Evolutionary conservation across 2,329 filamentous ascomycete species (phyloP).

Genomic region (Aspergillus calidoustus): DNA sequence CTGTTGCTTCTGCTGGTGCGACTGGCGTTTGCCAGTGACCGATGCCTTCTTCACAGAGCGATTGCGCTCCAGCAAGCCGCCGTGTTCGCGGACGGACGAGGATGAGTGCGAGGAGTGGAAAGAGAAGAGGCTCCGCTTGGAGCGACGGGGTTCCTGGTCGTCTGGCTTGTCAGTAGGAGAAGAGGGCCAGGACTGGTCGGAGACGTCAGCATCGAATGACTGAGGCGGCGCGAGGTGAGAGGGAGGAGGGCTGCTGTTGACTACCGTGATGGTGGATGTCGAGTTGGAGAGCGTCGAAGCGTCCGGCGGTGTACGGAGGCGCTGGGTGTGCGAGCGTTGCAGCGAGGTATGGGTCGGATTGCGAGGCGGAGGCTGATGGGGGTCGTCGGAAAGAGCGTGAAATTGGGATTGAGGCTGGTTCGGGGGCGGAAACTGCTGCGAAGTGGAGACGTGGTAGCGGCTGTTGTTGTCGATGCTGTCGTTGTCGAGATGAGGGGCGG

Average conservation of each 20-base stretch:
- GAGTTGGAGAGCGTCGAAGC: constrained; percentile 10
- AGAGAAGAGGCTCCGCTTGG: constrained; percentile 28
- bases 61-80: constrained; percentile 34
- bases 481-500: constrained; percentile 18
- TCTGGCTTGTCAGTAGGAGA: constrained; percentile 23
- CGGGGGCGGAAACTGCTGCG: constrained; percentile 19
- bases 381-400: constrained; percentile 10
- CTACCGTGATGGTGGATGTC: constrained; percentile 22
- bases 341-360: constrained; percentile 14
- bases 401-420: constrained; percentile 14
- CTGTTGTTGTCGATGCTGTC: constrained; percentile 12
- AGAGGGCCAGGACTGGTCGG: constrained; percentile 32
- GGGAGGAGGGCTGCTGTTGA: constrained; percentile 19
- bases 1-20: constrained; percentile 10
- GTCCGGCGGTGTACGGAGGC: constrained; percentile 18
- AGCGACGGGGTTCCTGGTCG: constrained; percentile 29
- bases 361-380: constrained; percentile 10
- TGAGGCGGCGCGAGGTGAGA: constrained; percentile 21
- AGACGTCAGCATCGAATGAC: constrained; percentile 30
- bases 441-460: constrained; percentile 17
- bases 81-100: constrained; percentile 22
- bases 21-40: constrained; percentile 26
- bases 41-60: constrained; percentile 33
- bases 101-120: constrained; percentile 26
- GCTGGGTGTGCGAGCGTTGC: constrained; percentile 17